Percentiles rank a stretch among this genome's conserved stretches.
Evolutionary conservation across 371 early-diverging fungal species (phyloP).

Genomic region (Dichotomocladium elegans): DNA sequence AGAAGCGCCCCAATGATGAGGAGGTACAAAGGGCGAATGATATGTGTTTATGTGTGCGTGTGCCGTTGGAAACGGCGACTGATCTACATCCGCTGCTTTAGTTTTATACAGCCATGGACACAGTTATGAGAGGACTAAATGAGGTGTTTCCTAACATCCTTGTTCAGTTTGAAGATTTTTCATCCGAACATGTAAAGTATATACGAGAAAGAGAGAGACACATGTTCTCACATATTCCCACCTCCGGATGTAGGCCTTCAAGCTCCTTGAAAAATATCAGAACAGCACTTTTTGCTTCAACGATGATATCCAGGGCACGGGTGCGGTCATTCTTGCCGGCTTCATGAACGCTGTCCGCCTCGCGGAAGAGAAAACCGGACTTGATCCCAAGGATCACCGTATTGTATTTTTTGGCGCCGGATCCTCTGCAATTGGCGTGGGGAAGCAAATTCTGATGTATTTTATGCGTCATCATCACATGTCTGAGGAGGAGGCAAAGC

Average conservation of each 20-base stretch:
- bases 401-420: slow-evolving; percentile 89
- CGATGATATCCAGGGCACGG: slow-evolving; percentile 73
- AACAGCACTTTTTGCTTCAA: slow-evolving; percentile 69
- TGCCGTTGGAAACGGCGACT: too few species aligned
- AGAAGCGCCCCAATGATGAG: slow-evolving; percentile 67
- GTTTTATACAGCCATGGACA: slow-evolving; percentile 79
- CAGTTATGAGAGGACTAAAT: slow-evolving; percentile 68
- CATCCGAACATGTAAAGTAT: slow-evolving; percentile 66
- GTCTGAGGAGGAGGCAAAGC: slow-evolving; percentile 67
- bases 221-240: too few species aligned
- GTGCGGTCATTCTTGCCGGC: slow-evolving; percentile 87
- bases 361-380: slow-evolving; percentile 43
- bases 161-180: slow-evolving; percentile 93
- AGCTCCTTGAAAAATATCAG: slow-evolving; percentile 63
- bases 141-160: slow-evolving; percentile 71
- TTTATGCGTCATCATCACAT: slow-evolving; percentile 63
- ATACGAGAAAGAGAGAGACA: too few species aligned
- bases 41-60: too few species aligned
- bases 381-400: slow-evolving; percentile 67
- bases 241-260: slow-evolving; percentile 63
- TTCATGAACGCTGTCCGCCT: slow-evolving; percentile 82
- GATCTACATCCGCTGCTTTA: slow-evolving; percentile 8
- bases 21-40: slow-evolving; percentile 13
- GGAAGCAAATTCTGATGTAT: slow-evolving; percentile 75
- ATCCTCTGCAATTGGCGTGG: slow-evolving; percentile 86